These are phyloP conservation scores for Boletellus sp. DNA, from an alignment of 768 basidiomycete species.

Conservation along the genomic window DNA sequence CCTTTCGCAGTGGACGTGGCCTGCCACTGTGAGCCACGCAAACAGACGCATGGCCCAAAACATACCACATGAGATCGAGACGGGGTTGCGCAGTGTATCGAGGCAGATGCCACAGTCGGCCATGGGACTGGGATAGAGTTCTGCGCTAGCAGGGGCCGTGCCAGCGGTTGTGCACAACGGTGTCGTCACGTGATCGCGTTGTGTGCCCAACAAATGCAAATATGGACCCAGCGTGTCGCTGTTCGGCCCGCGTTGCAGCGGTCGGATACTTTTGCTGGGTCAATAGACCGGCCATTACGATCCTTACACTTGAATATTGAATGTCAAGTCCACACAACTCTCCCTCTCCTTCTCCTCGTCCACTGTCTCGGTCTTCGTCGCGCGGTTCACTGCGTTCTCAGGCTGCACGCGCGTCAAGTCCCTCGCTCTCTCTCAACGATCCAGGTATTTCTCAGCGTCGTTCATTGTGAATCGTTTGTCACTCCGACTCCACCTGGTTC, in stretches of 20 bases:
- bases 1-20: slow-evolving; percentile 62
- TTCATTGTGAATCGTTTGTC: slow-evolving; percentile 22
- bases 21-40: slow-evolving; percentile 30
- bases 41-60: background rate
- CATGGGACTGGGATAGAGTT: slow-evolving; percentile 31
- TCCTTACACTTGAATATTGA: slow-evolving; percentile 34
- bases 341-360: slow-evolving; percentile 33
- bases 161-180: too few species aligned
- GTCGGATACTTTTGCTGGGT: slow-evolving; percentile 10
- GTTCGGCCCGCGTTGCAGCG: slow-evolving; percentile 4
- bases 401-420: slow-evolving; percentile 52
- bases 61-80: slow-evolving; percentile 63
- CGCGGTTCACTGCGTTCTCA: slow-evolving; percentile 47
- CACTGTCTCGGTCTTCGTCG: slow-evolving; percentile 47
- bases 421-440: slow-evolving; percentile 53
- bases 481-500: slow-evolving; percentile 23
- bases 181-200: slow-evolving; percentile 30
- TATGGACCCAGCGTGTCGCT: slow-evolving; percentile 8
- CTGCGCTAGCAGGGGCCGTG: too few species aligned
- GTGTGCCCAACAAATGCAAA: slow-evolving; percentile 21
- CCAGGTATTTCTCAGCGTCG: slow-evolving; percentile 49
- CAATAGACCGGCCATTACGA: slow-evolving; percentile 21
- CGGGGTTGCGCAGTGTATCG: slow-evolving; percentile 50
- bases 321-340: slow-evolving; percentile 35
- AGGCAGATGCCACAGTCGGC: slow-evolving; percentile 60